Evolutionary conservation across 2,329 filamentous ascomycete species (phyloP), one percentile per base, ranked within the genome.

Genomic region (Paraconiothyrium brasiliense): DNA sequence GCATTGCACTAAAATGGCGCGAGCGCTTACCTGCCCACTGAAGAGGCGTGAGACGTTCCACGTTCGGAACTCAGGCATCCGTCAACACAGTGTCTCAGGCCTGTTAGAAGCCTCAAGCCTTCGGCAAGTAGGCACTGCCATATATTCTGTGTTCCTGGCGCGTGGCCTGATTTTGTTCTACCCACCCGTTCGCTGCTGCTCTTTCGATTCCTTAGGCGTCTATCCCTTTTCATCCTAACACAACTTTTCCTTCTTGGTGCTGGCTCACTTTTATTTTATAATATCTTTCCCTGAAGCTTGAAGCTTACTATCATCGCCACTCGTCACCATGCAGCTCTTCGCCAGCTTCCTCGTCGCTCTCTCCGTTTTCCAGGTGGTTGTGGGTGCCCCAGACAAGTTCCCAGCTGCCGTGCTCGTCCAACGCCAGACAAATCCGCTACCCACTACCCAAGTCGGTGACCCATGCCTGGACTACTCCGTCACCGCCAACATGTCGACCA

Each of bases 401-500:
- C 60, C 64, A 24, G 61, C 64, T 22, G 64, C 69, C 20, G 64
- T 68, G 49, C 65, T 76, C 43, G 63, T 65, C 54, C 60, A 60
- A 41, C 75, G 75, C 52, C 75, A 77, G 67, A 65, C 67, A 52
- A 67, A 69, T 24, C 64, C 50, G 39, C 37, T 43, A 2, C 49
- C 61, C 49, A 64, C 58, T 39, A 66, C 70, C n/a, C 65, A 71
- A 13, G 67, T 66, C 56, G 66, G 64, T 48, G 65, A 73, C 16
- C 61, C 73, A 52, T 84, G 82, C 71, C 62, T 74, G 55, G 78
- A 83, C 69, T 84, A 84, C 70, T 71, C 79, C 60, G 71, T 68
- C 52, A 80, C 80, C 24, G 83, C 83, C 63, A 84, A 84, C 71
- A 77, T 83, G 61, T 83, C 82, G 24, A 80, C 78, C 62, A 79